Conservation (phyloP, 768 basidiomycete genomes). For the Paxillus ammoniavirescens region DNA sequence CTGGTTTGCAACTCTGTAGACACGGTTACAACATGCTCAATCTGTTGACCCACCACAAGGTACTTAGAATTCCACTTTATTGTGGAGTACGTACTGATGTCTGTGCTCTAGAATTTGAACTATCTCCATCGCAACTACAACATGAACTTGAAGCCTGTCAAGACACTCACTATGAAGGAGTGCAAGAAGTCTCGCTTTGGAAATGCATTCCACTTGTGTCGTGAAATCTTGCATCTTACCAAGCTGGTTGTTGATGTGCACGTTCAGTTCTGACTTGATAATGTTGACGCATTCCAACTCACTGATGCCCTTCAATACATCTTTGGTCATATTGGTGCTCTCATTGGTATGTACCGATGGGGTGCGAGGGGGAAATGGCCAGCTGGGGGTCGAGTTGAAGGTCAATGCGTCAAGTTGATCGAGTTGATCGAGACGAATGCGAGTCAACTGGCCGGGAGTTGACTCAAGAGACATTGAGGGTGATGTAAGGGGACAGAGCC, state of each 20-base stretch:
- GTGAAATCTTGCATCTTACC: conserved; percentile 95
- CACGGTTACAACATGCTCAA: too few species aligned
- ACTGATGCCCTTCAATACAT: conserved; percentile 98
- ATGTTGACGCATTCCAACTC: conserved; percentile 98
- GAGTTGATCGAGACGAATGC: too few species aligned
- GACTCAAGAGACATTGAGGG: too few species aligned
- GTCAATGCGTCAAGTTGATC: too few species aligned
- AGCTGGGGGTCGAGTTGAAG: too few species aligned
- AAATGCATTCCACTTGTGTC: conserved; percentile 97
- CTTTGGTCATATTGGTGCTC: conserved; percentile 94
- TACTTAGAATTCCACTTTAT: conserved; percentile 21
- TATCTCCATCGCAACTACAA: conserved; percentile 97
- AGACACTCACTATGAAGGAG: conserved; percentile 98
- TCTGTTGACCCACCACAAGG: conserved; percentile 97
- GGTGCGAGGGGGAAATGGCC: too few species aligned
- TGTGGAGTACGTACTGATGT: conserved; percentile 1
- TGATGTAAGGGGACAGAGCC: too few species aligned
- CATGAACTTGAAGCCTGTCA: conserved; percentile 97
- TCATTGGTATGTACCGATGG: conserved; percentile 99
- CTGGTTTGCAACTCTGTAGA: conserved; percentile 98
- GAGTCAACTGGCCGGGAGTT: too few species aligned
- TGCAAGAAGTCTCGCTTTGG: conserved; percentile 99
- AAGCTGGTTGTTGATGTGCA: conserved; percentile 99
- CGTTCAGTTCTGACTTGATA: conserved; percentile 97
- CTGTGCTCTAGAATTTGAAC: conserved; percentile 65